Percentiles rank a stretch among this genome's conserved stretches.
phyloP scores from a whole-genome alignment of 1,139 yeast genomes.

The Geotrichum macrosporum region DNA sequence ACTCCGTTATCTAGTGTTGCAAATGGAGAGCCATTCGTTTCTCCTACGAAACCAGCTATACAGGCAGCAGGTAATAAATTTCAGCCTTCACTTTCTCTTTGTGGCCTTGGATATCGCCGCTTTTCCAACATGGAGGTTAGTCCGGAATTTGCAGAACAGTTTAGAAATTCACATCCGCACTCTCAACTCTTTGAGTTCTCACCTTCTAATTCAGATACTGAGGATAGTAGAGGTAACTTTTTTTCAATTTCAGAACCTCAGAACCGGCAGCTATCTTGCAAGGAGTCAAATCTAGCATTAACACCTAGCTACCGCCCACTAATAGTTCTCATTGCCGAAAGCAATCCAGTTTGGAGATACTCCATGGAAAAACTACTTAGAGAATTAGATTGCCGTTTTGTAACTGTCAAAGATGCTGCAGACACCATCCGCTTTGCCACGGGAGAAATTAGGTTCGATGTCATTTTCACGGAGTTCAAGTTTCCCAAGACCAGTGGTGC shows the following conservation, averaged over 20 bases:
- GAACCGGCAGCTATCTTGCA: slow-evolving; percentile 49
- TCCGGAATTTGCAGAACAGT: slow-evolving; percentile 32
- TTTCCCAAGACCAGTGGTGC: slow-evolving; percentile 59
- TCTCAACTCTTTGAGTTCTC: slow-evolving; percentile 47
- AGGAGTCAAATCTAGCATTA: neutral
- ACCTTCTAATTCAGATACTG: slow-evolving; percentile 66
- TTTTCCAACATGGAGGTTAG: slow-evolving; percentile 29
- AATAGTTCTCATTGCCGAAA: slow-evolving; percentile 79
- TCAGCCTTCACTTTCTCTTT: slow-evolving; percentile 2
- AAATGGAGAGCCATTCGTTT: neutral
- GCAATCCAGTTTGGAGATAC: slow-evolving; percentile 75
- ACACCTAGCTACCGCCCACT: slow-evolving; percentile 38
- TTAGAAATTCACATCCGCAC: slow-evolving; percentile 28
- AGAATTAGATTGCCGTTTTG: slow-evolving; percentile 76
- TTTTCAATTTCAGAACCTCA: slow-evolving; percentile 52
- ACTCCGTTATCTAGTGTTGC: neutral
- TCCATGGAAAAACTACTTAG: slow-evolving; percentile 62
- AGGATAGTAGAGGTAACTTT: slow-evolving; percentile 48
- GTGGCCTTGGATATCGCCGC: slow-evolving; percentile 21
- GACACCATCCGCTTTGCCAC: slow-evolving; percentile 78
- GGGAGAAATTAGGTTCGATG: slow-evolving; percentile 76
- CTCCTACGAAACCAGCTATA: slow-evolving; percentile 6
- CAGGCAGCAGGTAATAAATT: neutral
- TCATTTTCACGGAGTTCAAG: slow-evolving; percentile 72
- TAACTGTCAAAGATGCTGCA: slow-evolving; percentile 73